These are phyloP conservation scores for Gillenia trifoliata DNA, from an alignment of 306 rosid genomes.

Conservation along the genomic window DNA sequence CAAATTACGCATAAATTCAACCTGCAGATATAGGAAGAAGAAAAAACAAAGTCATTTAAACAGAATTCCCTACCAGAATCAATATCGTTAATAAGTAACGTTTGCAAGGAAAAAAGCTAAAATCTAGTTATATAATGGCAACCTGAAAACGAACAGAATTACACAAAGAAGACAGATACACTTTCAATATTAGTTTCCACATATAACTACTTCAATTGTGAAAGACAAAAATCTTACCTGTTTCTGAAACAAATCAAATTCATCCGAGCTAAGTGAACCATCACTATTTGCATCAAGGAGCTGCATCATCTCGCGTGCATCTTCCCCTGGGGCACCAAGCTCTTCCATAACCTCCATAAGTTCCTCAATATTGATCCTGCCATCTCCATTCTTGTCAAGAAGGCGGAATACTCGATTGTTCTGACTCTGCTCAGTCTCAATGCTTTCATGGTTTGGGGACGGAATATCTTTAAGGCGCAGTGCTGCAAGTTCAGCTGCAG, in stretches of 20 bases:
- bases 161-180: neutral
- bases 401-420: conserved; percentile 67
- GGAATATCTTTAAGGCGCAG: conserved; percentile 81
- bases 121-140: too few species aligned
- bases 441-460: conserved; percentile 37
- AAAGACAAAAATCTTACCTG: conserved; percentile 10
- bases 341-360: conserved; percentile 91
- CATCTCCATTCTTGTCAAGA: conserved; percentile 93
- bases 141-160: neutral
- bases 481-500: conserved; percentile 94
- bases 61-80: neutral
- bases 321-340: conserved; percentile 92
- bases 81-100: neutral
- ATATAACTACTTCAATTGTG: neutral
- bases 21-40: conserved; percentile 33
- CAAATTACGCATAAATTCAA: conserved; percentile 66
- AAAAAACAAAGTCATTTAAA: neutral
- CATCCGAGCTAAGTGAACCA: conserved; percentile 61
- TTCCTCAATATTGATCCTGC: conserved; percentile 85
- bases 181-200: neutral
- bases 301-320: conserved; percentile 64
- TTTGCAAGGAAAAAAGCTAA: neutral
- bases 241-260: conserved; percentile 51
- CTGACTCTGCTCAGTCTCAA: conserved; percentile 49
- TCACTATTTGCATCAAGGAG: conserved; percentile 60